phyloP scores from a whole-genome alignment of 805 yeast species.

The Suhomyces prunicola region DNA sequence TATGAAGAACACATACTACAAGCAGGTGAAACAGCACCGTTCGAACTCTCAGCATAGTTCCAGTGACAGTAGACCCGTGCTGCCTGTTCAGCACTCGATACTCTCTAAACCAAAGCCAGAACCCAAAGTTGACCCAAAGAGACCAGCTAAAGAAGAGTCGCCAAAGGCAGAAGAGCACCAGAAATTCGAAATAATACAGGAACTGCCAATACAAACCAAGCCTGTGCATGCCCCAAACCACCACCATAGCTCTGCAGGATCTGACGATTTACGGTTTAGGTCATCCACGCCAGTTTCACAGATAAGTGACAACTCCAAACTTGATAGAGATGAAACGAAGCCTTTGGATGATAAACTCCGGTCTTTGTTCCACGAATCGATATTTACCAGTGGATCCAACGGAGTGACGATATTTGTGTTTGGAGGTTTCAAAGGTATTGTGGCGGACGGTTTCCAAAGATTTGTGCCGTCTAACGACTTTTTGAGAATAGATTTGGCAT shows the following conservation, averaged over 20 bases:
- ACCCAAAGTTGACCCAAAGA: neutral
- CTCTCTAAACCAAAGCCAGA: neutral
- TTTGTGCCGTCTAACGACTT: slow-evolving; percentile 35
- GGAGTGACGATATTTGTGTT: slow-evolving; percentile 31
- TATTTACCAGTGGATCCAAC: slow-evolving; percentile 8
- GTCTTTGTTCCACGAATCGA: slow-evolving; percentile 7
- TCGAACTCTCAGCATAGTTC: slow-evolving; percentile 18
- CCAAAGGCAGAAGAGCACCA: neutral
- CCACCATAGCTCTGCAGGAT: neutral
- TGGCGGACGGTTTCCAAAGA: slow-evolving; percentile 12
- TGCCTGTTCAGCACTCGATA: slow-evolving; percentile 14
- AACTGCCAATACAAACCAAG: neutral
- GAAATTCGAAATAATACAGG: neutral
- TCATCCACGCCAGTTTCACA: neutral
- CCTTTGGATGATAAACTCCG: neutral
- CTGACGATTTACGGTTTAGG: neutral
- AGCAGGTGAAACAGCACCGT: slow-evolving; percentile 32
- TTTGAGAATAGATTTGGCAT: slow-evolving; percentile 32
- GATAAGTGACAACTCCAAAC: neutral
- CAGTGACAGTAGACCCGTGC: slow-evolving; percentile 18
- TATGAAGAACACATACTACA: slow-evolving; percentile 28
- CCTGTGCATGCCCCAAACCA: neutral
- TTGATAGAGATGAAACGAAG: neutral
- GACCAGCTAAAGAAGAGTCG: neutral
- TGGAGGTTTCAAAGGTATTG: slow-evolving; percentile 33